A percentile compares a stretch with the other conserved stretches of the same genome.
These are phyloP conservation scores for Cudoniella acicularis DNA, from an alignment of 495 filamentous ascomycete species.

Conservation along the genomic window DNA sequence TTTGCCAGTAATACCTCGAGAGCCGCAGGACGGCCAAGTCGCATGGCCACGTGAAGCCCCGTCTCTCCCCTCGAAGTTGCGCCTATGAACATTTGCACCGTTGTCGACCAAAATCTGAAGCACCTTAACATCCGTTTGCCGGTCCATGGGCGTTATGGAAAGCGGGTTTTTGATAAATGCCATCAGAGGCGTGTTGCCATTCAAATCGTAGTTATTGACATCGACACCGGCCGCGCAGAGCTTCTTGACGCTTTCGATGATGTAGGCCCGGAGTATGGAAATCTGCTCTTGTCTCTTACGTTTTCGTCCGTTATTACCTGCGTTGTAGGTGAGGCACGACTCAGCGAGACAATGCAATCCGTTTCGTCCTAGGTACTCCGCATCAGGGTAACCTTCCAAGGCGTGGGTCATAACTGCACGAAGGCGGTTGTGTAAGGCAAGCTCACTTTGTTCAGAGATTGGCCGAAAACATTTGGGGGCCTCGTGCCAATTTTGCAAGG, in stretches of 20 bases:
- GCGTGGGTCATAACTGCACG: neutral
- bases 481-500: neutral
- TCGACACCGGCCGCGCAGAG: neutral
- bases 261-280: neutral
- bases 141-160: neutral
- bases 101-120: neutral
- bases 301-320: too few relatives aligned
- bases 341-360: neutral
- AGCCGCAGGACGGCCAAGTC: neutral
- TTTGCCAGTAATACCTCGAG: neutral
- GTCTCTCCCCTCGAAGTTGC: slow-evolving; percentile 1
- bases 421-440: neutral
- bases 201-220: slow-evolving; percentile 1
- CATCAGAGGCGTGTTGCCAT: slow-evolving; percentile 3
- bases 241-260: neutral
- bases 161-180: neutral
- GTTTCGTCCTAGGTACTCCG: neutral
- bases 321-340: neutral
- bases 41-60: neutral
- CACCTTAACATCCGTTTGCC: neutral
- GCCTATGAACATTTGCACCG: slow-evolving; percentile 1
- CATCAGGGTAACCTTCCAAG: neutral
- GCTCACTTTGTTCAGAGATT: neutral
- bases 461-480: too few relatives aligned
- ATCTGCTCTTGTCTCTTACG: too few relatives aligned